Evolutionary conservation across 2,329 filamentous ascomycete species (phyloP), one percentile per base, ranked within the genome.

Genomic region (Microdochium nivale): DNA sequence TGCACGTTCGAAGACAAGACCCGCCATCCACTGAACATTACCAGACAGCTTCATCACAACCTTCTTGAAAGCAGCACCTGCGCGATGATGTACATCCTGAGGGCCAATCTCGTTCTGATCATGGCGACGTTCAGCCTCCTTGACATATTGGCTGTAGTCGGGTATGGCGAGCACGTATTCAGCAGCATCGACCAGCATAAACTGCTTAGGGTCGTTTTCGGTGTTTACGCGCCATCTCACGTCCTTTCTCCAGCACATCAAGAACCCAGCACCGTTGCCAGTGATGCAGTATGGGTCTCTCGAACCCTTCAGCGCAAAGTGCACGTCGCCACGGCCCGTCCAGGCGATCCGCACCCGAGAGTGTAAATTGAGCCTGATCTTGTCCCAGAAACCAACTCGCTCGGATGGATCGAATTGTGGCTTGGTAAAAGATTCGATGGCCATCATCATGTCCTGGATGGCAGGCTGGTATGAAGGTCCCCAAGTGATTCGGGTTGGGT

Each of bases 381-480:
- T 99, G 70, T 99, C 94, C 94, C 94, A 99, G 72, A 99, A 99
- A 2, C 94, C 94, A 47, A 95, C 90, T 52, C 87, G 80, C 57
- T 99, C 95, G 0, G 94, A 97, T 1, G 88, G 87, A 66, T 99
- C 95, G 25, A 96, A 77, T 56, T 92, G 91, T 8, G 92, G 90
- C 65, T 99, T 99, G 1, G 92, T 96, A 66, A 99, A 97, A 2
- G 88, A 92, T 69, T 99, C 94, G 55, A 99, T 88, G 25, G 91
- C 91, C 80, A 97, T 96, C 94, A 99, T 99, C 87, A 97, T 96
- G 64, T 99, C 95, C 67, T 99, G 94, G 48, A 99, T 92, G 1
- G 92, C 92, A 25, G 95, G 94, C 63, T 99, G 95, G 63, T 97
- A 99, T 2, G 91, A 96, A 47, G 94, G 91, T 8, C 91, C 91